phyloP scores from a whole-genome alignment of 768 basidiomycete species.

The Lactifluus pinguis region DNA sequence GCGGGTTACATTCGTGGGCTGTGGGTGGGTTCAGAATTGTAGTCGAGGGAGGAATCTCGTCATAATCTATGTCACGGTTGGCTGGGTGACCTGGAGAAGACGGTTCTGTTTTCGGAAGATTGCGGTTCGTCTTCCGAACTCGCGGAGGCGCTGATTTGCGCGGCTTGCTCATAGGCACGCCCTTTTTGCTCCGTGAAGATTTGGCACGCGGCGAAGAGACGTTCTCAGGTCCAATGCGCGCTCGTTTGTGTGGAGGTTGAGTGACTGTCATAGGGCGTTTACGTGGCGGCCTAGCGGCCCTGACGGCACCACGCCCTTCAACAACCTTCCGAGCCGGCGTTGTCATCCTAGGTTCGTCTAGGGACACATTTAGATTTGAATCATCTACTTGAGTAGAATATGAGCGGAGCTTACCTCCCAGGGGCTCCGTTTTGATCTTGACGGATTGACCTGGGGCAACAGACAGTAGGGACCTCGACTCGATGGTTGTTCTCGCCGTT shows the following conservation, averaged over 20 bases:
- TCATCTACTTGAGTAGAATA: background rate
- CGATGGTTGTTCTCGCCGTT: background rate
- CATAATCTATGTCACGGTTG: conserved; percentile 14
- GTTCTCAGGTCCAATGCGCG: background rate
- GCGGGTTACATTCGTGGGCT: background rate
- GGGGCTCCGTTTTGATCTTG: background rate
- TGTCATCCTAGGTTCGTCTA: background rate
- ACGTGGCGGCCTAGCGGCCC: background rate
- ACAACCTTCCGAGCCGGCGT: background rate
- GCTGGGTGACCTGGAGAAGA: background rate
- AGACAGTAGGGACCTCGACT: background rate
- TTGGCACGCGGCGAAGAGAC: background rate
- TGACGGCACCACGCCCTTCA: background rate
- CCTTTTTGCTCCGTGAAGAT: background rate
- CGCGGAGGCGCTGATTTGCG: background rate
- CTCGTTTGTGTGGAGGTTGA: conserved; percentile 1
- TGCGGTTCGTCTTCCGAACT: conserved; percentile 14
- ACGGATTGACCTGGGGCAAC: background rate
- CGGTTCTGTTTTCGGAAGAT: background rate
- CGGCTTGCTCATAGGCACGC: background rate
- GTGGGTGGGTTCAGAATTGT: background rate
- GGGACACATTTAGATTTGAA: background rate
- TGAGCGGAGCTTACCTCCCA: background rate
- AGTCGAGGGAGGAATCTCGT: conserved; percentile 15
- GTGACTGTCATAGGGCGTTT: background rate